Evolutionary conservation across 2,329 filamentous ascomycete species (phyloP).

Genomic region (Cercospora citrullina): DNA sequence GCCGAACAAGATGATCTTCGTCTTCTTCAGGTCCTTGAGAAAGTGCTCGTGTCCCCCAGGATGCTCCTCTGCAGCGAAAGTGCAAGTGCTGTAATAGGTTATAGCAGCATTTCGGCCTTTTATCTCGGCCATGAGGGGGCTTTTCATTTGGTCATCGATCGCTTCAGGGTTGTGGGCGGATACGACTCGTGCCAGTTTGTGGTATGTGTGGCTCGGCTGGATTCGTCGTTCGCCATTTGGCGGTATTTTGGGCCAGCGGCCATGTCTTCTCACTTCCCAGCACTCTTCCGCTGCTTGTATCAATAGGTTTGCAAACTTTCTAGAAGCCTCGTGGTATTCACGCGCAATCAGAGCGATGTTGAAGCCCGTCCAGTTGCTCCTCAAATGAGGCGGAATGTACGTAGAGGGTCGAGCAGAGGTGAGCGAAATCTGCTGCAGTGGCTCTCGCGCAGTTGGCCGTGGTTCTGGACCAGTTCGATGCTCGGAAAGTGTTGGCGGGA

Average conservation of each 20-base stretch:
- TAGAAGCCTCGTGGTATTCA: background rate
- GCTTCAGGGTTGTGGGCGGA: background rate
- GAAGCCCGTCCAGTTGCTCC: too few species aligned
- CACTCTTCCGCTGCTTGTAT: background rate
- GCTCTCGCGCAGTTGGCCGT: background rate
- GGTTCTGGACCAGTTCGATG: background rate
- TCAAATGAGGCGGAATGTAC: background rate
- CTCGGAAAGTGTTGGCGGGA: background rate
- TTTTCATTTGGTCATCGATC: background rate
- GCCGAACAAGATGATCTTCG: background rate
- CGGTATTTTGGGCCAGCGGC: background rate
- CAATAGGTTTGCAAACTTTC: background rate
- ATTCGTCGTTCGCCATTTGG: background rate
- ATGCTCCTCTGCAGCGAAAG: background rate
- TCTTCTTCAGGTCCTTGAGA: background rate
- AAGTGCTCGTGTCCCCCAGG: background rate
- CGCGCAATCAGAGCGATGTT: background rate
- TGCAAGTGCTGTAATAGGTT: too few species aligned
- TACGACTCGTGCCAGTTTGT: background rate
- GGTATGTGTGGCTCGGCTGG: background rate
- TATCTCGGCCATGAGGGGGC: background rate
- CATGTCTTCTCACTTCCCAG: background rate
- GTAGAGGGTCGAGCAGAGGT: background rate
- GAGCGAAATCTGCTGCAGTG: background rate
- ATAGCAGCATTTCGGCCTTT: too few species aligned